Conservation (phyloP, 176 grass and related monocot genomes). For the Cenchrus purpureus region DNA sequence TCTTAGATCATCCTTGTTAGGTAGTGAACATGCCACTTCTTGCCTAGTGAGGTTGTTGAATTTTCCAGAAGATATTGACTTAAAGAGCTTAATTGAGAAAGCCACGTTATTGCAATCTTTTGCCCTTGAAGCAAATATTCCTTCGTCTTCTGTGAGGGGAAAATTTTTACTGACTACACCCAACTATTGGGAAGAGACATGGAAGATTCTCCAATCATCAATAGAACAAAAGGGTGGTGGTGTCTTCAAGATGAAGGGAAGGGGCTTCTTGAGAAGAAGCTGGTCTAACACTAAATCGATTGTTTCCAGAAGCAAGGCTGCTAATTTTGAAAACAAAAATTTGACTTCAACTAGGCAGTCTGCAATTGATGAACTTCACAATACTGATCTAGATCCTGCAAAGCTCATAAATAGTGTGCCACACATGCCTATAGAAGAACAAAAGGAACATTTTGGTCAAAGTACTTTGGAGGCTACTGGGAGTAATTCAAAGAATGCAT, state of each 20-base stretch:
- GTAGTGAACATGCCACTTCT: slow-evolving; percentile 88
- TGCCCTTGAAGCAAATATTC: slow-evolving; percentile 75
- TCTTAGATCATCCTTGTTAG: slow-evolving; percentile 81
- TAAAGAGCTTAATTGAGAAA: slow-evolving; percentile 87
- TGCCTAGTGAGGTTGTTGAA: slow-evolving; percentile 89
- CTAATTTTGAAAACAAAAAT: slow-evolving; percentile 30
- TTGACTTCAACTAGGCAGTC: slow-evolving; percentile 32
- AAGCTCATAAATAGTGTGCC: slow-evolving; percentile 23
- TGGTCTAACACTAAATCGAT: slow-evolving; percentile 48
- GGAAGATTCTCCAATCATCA: slow-evolving; percentile 75
- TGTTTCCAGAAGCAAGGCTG: slow-evolving; percentile 45
- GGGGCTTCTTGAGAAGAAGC: slow-evolving; percentile 56
- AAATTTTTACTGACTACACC: slow-evolving; percentile 53
- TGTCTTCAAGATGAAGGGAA: slow-evolving; percentile 48
- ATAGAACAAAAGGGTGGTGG: slow-evolving; percentile 43
- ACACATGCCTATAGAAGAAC: slow-evolving; percentile 24
- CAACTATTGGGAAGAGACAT: slow-evolving; percentile 96
- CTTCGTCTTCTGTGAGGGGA: slow-evolving; percentile 50
- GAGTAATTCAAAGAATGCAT: slow-evolving; percentile 38
- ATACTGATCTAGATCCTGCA: slow-evolving; percentile 22
- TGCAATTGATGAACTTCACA: slow-evolving; percentile 40
- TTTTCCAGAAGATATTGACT: slow-evolving; percentile 72
- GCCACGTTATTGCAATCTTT: slow-evolving; percentile 74
- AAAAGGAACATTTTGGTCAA: slow-evolving; percentile 35
- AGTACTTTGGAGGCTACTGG: slow-evolving; percentile 29